Percentiles rank a stretch among this genome's conserved stretches.
These are phyloP conservation scores for Yamadazyma diddensiae DNA, from an alignment of 1,139 yeast genomes.

Conservation along the genomic window DNA sequence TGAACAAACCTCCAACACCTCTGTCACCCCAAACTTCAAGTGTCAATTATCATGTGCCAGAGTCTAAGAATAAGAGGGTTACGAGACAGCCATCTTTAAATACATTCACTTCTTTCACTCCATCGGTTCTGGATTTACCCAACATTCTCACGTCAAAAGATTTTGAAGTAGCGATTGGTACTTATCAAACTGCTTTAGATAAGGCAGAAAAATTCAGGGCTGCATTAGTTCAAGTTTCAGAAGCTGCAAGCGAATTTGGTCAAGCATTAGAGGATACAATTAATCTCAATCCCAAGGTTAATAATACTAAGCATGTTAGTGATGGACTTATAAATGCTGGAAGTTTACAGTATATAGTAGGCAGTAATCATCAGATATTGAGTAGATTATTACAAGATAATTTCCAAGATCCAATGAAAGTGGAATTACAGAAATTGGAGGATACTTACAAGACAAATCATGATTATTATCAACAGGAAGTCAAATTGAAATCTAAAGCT, in stretches of 20 bases:
- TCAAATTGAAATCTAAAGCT: constrained; percentile 47
- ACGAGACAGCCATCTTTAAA: constrained; percentile 30
- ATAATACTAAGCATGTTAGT: constrained; percentile 61
- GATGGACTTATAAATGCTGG: constrained; percentile 72
- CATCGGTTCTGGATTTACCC: constrained; percentile 57
- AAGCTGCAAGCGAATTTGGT: constrained; percentile 74
- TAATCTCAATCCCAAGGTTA: constrained; percentile 57
- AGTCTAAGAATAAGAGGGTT: constrained; percentile 7
- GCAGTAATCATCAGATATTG: constrained; percentile 75
- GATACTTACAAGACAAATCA: constrained; percentile 42
- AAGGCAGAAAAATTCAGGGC: constrained; percentile 53
- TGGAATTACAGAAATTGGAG: constrained; percentile 41
- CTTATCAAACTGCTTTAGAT: constrained; percentile 45
- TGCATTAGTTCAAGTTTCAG: constrained; percentile 50
- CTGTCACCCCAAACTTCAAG: constrained; percentile 2
- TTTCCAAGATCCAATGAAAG: constrained; percentile 55
- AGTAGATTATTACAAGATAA: constrained; percentile 51
- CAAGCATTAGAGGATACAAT: constrained; percentile 57
- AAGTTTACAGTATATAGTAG: constrained; percentile 72
- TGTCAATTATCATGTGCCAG: constrained; percentile 5
- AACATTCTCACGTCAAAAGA: constrained; percentile 59
- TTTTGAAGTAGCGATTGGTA: constrained; percentile 44
- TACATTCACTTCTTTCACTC: constrained; percentile 42
- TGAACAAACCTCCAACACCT: constrained; percentile 21
- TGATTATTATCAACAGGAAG: constrained; percentile 49